These are phyloP conservation scores for Blastobotrys malaysiensis DNA, from an alignment of 1,139 yeast species.

Conservation along the genomic window DNA sequence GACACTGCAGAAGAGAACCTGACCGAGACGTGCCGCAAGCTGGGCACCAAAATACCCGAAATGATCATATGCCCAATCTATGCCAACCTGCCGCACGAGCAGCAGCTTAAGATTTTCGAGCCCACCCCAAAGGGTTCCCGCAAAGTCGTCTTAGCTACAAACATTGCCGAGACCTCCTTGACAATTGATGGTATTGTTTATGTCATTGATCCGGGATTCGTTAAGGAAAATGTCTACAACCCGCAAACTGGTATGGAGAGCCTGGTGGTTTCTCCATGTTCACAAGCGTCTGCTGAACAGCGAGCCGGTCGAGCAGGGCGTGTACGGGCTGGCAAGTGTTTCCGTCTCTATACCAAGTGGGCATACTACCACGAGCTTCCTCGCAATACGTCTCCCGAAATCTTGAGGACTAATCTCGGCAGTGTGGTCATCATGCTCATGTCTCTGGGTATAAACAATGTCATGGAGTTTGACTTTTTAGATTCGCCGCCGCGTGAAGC, in stretches of 20 bases:
- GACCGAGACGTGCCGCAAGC: constrained; percentile 54
- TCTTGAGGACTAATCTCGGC: constrained; percentile 71
- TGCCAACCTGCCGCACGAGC: constrained; percentile 82
- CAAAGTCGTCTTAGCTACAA: constrained; percentile 90
- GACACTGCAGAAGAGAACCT: constrained; percentile 73
- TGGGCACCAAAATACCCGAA: constrained; percentile 60
- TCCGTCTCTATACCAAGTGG: constrained; percentile 80
- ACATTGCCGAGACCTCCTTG: constrained; percentile 95
- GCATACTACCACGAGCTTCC: constrained; percentile 76
- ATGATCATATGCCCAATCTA: constrained; percentile 82
- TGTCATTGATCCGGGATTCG: constrained; percentile 96
- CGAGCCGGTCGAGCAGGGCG: constrained; percentile 98
- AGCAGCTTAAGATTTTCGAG: constrained; percentile 76
- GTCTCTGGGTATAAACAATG: constrained; percentile 76
- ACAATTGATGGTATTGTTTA: constrained; percentile 97
- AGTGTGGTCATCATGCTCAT: constrained; percentile 68
- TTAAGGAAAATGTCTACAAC: constrained; percentile 92
- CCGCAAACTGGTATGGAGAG: constrained; percentile 88
- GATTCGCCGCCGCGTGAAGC: constrained; percentile 77
- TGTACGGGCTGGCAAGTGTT: constrained; percentile 94
- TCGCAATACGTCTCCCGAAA: constrained; percentile 81
- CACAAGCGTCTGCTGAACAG: constrained; percentile 92
- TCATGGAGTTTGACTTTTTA: constrained; percentile 79
- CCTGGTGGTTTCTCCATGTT: constrained; percentile 77
- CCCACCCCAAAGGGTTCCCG: constrained; percentile 77